These are phyloP conservation scores for Rhizopogon vulgaris DNA, from an alignment of 768 basidiomycete genomes.

Conservation along the genomic window DNA sequence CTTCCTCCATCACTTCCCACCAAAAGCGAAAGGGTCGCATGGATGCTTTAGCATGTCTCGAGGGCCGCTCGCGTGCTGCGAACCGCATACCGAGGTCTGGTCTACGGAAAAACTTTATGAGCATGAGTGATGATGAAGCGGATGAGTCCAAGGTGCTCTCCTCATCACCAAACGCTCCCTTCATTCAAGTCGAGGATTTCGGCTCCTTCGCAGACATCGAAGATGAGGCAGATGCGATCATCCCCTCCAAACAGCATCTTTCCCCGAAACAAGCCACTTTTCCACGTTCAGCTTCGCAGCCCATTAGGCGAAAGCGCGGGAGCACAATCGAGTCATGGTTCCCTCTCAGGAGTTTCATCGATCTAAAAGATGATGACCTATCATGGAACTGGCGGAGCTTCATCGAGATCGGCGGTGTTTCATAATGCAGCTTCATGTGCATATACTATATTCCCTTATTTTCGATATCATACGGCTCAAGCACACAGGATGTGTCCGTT, in stretches of 20 bases:
- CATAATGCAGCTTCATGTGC: conserved; percentile 6
- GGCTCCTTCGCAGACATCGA: conserved; percentile 25
- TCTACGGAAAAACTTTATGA: conserved; percentile 52
- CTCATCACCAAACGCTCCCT: conserved; percentile 8
- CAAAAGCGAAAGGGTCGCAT: conserved; percentile 44
- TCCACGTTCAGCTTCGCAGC: conserved; percentile 7
- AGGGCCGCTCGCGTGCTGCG: conserved; percentile 38
- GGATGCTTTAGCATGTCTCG: conserved; percentile 58
- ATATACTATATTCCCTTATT: conserved; percentile 7
- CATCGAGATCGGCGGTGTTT: conserved; percentile 44
- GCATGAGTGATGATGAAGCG: conserved; percentile 60
- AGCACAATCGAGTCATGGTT: conserved; percentile 47
- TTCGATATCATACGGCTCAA: conserved; percentile 8
- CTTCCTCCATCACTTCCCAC: conserved; percentile 39
- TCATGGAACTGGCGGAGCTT: conserved; percentile 58
- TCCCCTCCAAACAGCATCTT: conserved; percentile 12
- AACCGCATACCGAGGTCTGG: conserved; percentile 14
- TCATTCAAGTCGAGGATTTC: conserved; percentile 15
- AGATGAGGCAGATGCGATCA: conserved; percentile 22
- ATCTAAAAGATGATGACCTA: conserved; percentile 46
- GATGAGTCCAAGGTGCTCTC: conserved; percentile 22
- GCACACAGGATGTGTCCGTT: conserved; percentile 6
- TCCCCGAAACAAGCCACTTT: conserved; percentile 7
- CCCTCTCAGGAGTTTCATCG: conserved; percentile 59
- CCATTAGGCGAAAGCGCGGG: conserved; percentile 25